A percentile compares a stretch with the other conserved stretches of the same genome.
These are phyloP conservation scores for Naganishia kalamii DNA, from an alignment of 768 basidiomycete species.

Conservation along the genomic window DNA sequence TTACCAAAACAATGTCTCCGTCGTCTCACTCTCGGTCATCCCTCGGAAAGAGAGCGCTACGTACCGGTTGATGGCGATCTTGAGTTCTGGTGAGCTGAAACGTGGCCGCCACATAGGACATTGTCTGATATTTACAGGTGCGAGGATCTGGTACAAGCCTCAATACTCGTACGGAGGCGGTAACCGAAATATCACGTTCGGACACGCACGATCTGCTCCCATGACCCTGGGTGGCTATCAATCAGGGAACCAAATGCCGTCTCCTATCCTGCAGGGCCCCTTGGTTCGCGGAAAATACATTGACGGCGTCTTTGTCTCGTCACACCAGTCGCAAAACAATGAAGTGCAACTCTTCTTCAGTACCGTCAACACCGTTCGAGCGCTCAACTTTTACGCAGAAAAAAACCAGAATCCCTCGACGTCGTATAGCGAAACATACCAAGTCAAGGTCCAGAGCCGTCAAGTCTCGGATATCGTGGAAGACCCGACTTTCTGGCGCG, in stretches of 20 bases:
- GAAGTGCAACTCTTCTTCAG: conserved; percentile 8
- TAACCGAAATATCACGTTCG: conserved; percentile 5
- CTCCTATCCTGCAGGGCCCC: neutral
- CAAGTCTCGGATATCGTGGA: conserved; percentile 7
- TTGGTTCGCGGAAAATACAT: conserved; percentile 9
- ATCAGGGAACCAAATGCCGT: conserved; percentile 2
- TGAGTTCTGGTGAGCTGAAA: neutral
- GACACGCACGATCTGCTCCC: conserved; percentile 6
- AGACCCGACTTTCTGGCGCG: conserved; percentile 4
- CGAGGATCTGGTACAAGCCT: conserved; percentile 3
- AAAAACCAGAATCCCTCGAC: conserved; percentile 11
- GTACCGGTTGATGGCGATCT: conserved; percentile 10
- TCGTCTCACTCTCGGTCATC: neutral
- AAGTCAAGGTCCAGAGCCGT: neutral
- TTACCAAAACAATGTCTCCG: conserved; percentile 9
- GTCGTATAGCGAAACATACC: neutral
- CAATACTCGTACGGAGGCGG: conserved; percentile 5
- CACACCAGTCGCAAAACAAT: neutral
- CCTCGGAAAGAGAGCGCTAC: conserved; percentile 4
- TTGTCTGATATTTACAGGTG: neutral
- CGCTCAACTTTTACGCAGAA: conserved; percentile 12
- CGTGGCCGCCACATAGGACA: too few species aligned
- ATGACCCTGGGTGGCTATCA: neutral
- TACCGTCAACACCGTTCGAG: conserved; percentile 11
- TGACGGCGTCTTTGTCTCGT: conserved; percentile 7